Evolutionary conservation across 2,329 filamentous ascomycete genomes (phyloP).

Genomic region (Trichophaea hybrida): DNA sequence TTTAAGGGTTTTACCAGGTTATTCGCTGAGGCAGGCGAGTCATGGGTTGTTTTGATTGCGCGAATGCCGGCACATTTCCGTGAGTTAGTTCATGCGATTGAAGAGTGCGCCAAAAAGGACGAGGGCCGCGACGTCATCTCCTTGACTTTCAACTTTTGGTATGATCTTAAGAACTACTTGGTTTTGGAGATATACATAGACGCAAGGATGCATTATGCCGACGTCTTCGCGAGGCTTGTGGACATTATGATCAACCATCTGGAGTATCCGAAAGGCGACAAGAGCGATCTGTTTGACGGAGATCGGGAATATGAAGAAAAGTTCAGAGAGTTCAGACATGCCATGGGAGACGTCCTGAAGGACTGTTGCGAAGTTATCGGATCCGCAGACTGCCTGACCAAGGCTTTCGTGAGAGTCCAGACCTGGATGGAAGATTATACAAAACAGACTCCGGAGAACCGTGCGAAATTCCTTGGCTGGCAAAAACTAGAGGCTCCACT

Average conservation of each 20-base stretch:
- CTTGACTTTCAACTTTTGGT: slow-evolving; percentile 95
- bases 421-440: slow-evolving; percentile 72
- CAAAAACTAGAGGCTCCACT: slow-evolving; percentile 89
- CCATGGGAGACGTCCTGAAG: slow-evolving; percentile 95
- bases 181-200: slow-evolving; percentile 80
- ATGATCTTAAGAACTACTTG: slow-evolving; percentile 91
- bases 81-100: slow-evolving; percentile 69
- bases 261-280: slow-evolving; percentile 65
- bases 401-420: slow-evolving; percentile 75
- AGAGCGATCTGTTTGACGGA: slow-evolving; percentile 80
- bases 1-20: slow-evolving; percentile 82
- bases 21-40: slow-evolving; percentile 82
- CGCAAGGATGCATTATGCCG: slow-evolving; percentile 59
- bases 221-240: slow-evolving; percentile 77
- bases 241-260: slow-evolving; percentile 86
- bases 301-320: slow-evolving; percentile 93
- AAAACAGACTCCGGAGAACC: slow-evolving; percentile 33
- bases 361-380: slow-evolving; percentile 95
- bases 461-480: slow-evolving; percentile 71
- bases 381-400: slow-evolving; percentile 75
- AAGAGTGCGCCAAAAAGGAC: slow-evolving; percentile 83
- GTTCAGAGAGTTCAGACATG: slow-evolving; percentile 89
- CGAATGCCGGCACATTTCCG: slow-evolving; percentile 70
- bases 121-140: slow-evolving; percentile 82
- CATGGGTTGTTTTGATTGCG: slow-evolving; percentile 86